phyloP scores from a whole-genome alignment of 805 yeast genomes.

The Barnettozyma vustinii region DNA sequence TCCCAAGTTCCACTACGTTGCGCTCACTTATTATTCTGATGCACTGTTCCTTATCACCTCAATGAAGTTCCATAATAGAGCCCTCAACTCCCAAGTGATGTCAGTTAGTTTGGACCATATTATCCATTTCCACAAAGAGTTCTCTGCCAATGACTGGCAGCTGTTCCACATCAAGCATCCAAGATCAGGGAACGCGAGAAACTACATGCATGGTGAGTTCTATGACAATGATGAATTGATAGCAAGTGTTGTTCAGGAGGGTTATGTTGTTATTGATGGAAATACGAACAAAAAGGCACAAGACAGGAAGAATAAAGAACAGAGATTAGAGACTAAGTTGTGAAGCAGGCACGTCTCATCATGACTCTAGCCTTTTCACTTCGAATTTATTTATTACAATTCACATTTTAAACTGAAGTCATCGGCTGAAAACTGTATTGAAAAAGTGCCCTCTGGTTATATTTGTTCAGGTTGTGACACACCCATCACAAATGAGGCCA shows the following conservation, averaged over 20 bases:
- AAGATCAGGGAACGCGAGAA: conserved; percentile 47
- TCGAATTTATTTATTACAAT: no score
- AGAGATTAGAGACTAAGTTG: neutral
- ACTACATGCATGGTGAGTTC: conserved; percentile 53
- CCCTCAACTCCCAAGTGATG: conserved; percentile 40
- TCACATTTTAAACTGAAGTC: neutral
- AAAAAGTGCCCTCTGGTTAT: no score
- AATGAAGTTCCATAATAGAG: conserved; percentile 45
- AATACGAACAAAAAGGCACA: conserved; percentile 1
- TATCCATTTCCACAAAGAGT: conserved; percentile 55
- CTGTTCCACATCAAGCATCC: conserved; percentile 43
- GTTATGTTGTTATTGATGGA: conserved; percentile 34
- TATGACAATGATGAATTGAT: conserved; percentile 42
- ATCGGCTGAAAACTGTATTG: neutral
- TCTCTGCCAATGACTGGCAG: conserved; percentile 47
- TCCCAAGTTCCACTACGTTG: conserved; percentile 43
- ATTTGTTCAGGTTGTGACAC: neutral
- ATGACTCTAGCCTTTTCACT: neutral
- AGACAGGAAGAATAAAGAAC: neutral
- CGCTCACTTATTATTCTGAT: conserved; percentile 56
- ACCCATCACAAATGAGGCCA: neutral
- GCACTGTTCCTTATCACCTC: conserved; percentile 47
- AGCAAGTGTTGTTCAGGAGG: conserved; percentile 65
- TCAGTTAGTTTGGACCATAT: conserved; percentile 64
- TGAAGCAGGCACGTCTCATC: neutral